These are phyloP conservation scores for Neofusicoccum parvum DNA, from an alignment of 2,329 filamentous ascomycete species.

Conservation along the genomic window DNA sequence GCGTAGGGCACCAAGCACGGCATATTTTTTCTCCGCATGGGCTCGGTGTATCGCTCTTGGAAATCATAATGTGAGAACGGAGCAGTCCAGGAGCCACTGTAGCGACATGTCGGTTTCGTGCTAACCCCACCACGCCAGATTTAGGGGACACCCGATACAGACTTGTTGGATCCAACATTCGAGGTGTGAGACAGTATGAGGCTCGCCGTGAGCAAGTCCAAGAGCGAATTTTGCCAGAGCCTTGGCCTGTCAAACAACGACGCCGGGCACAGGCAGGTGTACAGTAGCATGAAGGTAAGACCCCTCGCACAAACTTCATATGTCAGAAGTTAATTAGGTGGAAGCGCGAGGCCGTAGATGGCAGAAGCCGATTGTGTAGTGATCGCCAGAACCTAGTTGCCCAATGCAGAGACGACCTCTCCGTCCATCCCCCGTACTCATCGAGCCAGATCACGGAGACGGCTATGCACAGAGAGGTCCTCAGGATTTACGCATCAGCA, in stretches of 20 bases:
- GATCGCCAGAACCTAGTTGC: constrained; percentile 2
- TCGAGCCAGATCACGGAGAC: constrained; percentile 52
- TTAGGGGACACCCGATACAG: too few relatives aligned
- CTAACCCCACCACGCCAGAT: too few relatives aligned
- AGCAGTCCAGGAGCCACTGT: too few relatives aligned
- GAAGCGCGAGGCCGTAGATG: constrained; percentile 8
- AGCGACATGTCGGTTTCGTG: too few relatives aligned
- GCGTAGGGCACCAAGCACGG: too few relatives aligned
- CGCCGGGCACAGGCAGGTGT: constrained; percentile 38
- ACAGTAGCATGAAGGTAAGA: constrained; percentile 46
- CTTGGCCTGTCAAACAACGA: constrained; percentile 44
- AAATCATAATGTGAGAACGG: too few relatives aligned
- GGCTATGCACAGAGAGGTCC: constrained; percentile 47
- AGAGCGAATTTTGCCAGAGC: constrained; percentile 45
- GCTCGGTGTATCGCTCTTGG: too few relatives aligned
- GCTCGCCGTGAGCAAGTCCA: constrained; percentile 10
- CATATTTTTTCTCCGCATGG: too few relatives aligned
- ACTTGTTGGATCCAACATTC: background rate
- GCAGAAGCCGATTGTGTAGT: background rate
- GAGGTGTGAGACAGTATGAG: background rate
- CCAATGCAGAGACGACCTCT: constrained; percentile 31
- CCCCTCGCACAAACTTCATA: background rate
- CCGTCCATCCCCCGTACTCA: constrained; percentile 41
- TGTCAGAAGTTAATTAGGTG: background rate
- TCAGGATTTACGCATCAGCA: constrained; percentile 44